phyloP scores from a whole-genome alignment of 768 basidiomycete genomes.

The Podaxis sp. region DNA sequence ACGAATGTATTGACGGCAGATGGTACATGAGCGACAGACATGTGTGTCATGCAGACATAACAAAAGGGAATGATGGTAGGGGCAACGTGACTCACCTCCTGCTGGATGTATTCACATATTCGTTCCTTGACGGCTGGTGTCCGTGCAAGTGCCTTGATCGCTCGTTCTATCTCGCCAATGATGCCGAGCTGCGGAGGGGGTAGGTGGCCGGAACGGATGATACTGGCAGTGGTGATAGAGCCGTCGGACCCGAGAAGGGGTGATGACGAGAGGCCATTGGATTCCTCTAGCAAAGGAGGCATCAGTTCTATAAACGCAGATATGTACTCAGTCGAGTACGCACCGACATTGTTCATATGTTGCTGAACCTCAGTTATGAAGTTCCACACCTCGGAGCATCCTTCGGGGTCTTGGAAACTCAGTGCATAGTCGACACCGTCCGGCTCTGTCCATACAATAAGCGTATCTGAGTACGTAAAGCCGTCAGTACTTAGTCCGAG shows the following conservation, averaged over 20 bases:
- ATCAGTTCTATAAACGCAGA: conserved; percentile 10
- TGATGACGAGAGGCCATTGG: conserved; percentile 52
- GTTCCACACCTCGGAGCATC: conserved; percentile 96
- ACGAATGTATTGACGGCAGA: conserved; percentile 16
- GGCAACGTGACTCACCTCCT: conserved; percentile 56
- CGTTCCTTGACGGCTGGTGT: conserved; percentile 76
- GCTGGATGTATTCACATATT: conserved; percentile 87
- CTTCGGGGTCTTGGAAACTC: conserved; percentile 95
- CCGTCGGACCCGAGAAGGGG: conserved; percentile 59
- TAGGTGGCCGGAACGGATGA: conserved; percentile 71
- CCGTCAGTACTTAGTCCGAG: conserved; percentile 14
- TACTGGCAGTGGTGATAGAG: conserved; percentile 57
- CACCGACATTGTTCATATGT: conserved; percentile 70
- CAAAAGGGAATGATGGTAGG: conserved; percentile 7
- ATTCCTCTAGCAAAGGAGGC: conserved; percentile 30
- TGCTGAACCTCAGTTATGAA: conserved; percentile 92
- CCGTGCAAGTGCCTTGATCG: conserved; percentile 73
- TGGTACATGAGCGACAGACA: conserved; percentile 14
- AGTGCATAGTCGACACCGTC: conserved; percentile 93
- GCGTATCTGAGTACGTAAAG: conserved; percentile 63
- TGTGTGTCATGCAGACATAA: conserved; percentile 11
- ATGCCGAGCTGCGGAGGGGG: conserved; percentile 77
- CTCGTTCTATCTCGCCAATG: conserved; percentile 75
- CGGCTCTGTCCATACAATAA: conserved; percentile 99
- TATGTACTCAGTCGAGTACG: conserved; percentile 24